Percentiles rank a stretch among this genome's conserved stretches.
phyloP scores from a whole-genome alignment of 345 rosid genomes.

The Melaleuca alternifolia region DNA sequence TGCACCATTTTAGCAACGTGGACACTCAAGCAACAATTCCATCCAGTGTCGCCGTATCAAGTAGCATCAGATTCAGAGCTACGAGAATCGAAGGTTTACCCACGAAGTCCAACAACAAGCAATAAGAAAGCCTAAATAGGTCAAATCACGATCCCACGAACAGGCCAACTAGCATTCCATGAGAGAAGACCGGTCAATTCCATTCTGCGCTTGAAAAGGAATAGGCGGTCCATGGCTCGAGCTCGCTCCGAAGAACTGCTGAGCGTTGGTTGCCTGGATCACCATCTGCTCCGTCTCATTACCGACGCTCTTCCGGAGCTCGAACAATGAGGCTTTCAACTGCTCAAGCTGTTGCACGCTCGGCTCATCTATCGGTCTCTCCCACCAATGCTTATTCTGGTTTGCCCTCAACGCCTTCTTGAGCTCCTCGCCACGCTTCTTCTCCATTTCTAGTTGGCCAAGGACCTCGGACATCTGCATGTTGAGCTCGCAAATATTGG shows the following conservation, averaged over 20 bases:
- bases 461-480: slow-evolving; percentile 4
- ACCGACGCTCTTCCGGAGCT: slow-evolving; percentile 11
- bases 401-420: slow-evolving; percentile 1
- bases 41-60: no score
- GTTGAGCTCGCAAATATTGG: slow-evolving; percentile 13
- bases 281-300: slow-evolving; percentile 1
- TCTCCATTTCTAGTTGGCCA: slow-evolving; percentile 17
- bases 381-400: slow-evolving; percentile 16
- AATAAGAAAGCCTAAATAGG: no score
- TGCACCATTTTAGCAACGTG: no score
- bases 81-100: no score
- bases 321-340: slow-evolving; percentile 12
- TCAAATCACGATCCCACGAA: no score
- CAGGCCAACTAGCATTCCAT: no score
- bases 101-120: no score
- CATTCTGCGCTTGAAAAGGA: background rate
- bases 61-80: no score
- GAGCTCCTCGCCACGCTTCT: slow-evolving; percentile 11
- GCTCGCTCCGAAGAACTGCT: background rate
- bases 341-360: slow-evolving; percentile 6
- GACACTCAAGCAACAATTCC: no score
- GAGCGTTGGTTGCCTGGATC: slow-evolving; percentile 1
- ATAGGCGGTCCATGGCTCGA: background rate
- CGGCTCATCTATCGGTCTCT: slow-evolving; percentile 11
- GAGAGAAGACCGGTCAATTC: no score